A percentile compares a stretch with the other conserved stretches of the same genome.
phyloP scores from a whole-genome alignment of 2,329 filamentous ascomycete genomes.

The Phaeoacremonium minimum region DNA sequence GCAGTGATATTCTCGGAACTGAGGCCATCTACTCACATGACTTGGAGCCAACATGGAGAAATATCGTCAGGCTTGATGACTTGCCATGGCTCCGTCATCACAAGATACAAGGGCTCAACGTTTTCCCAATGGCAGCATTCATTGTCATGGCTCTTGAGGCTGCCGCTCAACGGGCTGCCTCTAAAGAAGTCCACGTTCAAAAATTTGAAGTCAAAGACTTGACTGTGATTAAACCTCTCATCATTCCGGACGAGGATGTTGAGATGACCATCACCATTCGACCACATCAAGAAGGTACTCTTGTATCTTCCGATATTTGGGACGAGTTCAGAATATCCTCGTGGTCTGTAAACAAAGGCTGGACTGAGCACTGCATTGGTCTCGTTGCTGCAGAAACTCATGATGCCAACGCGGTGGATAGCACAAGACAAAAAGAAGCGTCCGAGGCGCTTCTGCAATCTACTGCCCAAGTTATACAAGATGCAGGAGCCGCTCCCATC shows the following conservation, averaged over 20 bases:
- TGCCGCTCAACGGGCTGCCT: conserved; percentile 26
- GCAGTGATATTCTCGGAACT: conserved; percentile 42
- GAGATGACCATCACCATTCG: conserved; percentile 46
- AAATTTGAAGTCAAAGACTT: conserved; percentile 44
- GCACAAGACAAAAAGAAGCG: conserved; percentile 20
- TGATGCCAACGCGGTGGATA: conserved; percentile 35
- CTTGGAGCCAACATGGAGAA: conserved; percentile 43
- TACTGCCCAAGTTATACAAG: conserved; percentile 3
- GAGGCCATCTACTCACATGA: conserved; percentile 38
- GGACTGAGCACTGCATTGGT: conserved; percentile 56
- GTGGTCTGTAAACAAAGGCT: conserved; percentile 44
- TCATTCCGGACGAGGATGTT: conserved; percentile 42
- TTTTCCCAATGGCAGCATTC: conserved; percentile 52
- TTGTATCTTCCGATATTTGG: conserved; percentile 40
- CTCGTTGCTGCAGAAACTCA: conserved; percentile 34
- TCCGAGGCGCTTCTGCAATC: conserved; percentile 22
- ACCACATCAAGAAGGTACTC: conserved; percentile 33
- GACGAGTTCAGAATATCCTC: conserved; percentile 54
- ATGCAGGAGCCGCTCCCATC: not conserved
- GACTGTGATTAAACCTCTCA: conserved; percentile 37
- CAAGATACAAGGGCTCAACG: conserved; percentile 48
- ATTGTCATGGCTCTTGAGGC: conserved; percentile 48
- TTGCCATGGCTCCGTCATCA: conserved; percentile 57
- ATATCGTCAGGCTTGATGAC: conserved; percentile 40
- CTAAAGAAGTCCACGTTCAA: conserved; percentile 22